Evolutionary conservation across 345 rosid species (phyloP), one percentile per base, ranked within the genome.

Genomic region (Physaria fendleri): DNA sequence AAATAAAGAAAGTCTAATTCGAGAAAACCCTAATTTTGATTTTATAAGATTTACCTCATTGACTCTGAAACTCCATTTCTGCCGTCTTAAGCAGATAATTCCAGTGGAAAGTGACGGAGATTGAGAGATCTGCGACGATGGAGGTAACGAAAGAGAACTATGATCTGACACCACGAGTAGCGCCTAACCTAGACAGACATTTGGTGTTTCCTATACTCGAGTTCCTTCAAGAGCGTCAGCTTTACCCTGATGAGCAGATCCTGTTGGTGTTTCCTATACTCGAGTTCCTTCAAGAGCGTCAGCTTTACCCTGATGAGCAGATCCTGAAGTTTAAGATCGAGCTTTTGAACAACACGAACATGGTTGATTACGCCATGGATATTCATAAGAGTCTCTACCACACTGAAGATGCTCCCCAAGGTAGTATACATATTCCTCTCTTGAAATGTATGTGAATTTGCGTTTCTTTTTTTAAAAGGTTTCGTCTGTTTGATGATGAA

Each of bases 201-300:
- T 55, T 92, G 3, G 95, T 92, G 8, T 92, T 92, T 67, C 98
- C 98, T 0, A 68, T 92, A 9, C 77, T 92, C 5, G 98, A 92
- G 71, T 92, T 92, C 64, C 95, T 92, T 5, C 91, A 92, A 40
- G 94, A 84, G 75, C 73, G 84, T 25, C 82, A 81, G 71, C 74
- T 86, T 0, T 77, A 88, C 47, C 83, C 91, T 3, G 95, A 92
- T n/a, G 24, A 22, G 24, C 24, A 22, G 24, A 22, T 22, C 24
- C 24, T 22, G 2, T n/a, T n/a, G n/a, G n/a, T n/a, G n/a, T n/a
- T n/a, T n/a, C n/a, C n/a, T n/a, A 68, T 92, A 9, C 77, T 92
- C 5, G 98, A 92, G 71, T 92, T 92, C 64, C 95, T 92, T 5
- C 91, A 92, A 40, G 94, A 84, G 75, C 73, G 84, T 25, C 82